Conservation (phyloP, 2,329 filamentous ascomycete genomes). For the Aspergillus sp. region DNA sequence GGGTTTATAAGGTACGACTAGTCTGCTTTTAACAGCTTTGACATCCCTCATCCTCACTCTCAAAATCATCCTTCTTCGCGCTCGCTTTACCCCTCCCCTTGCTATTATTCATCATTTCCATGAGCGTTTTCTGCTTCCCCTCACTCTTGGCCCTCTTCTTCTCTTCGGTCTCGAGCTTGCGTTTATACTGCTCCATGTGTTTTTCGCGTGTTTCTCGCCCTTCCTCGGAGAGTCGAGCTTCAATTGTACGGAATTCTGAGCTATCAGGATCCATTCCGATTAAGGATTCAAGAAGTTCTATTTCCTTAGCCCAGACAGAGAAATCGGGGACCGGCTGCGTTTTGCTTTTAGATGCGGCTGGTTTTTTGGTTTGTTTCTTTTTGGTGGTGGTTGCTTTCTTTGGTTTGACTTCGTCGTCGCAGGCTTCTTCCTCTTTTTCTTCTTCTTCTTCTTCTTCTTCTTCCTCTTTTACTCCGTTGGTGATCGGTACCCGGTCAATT, state of each 20-base stretch:
- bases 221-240: slow-evolving; percentile 63
- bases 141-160: slow-evolving; percentile 49
- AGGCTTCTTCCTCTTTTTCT: slow-evolving; percentile 14
- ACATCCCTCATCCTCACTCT: slow-evolving; percentile 24
- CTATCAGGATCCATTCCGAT: slow-evolving; percentile 78
- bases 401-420: slow-evolving; percentile 20
- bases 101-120: slow-evolving; percentile 31
- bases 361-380: slow-evolving; percentile 13
- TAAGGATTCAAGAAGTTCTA: slow-evolving; percentile 87
- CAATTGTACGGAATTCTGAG: slow-evolving; percentile 69
- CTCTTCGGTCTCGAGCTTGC: slow-evolving; percentile 63
- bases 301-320: slow-evolving; percentile 85
- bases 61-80: slow-evolving; percentile 3
- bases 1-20: too few relatives aligned
- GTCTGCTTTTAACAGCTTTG: slow-evolving; percentile 11
- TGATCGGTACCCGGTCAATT: slow-evolving; percentile 62
- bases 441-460: slow-evolving; percentile 16
- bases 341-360: slow-evolving; percentile 12
- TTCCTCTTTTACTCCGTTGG: neutral
- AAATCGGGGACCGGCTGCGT: slow-evolving; percentile 68
- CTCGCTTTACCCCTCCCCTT: slow-evolving; percentile 15
- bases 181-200: slow-evolving; percentile 75
- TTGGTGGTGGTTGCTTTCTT: slow-evolving; percentile 3
- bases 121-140: slow-evolving; percentile 37
- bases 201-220: slow-evolving; percentile 72